phyloP scores from a whole-genome alignment of 352 stramenopile species.

The Globisporangium canariense region DNA sequence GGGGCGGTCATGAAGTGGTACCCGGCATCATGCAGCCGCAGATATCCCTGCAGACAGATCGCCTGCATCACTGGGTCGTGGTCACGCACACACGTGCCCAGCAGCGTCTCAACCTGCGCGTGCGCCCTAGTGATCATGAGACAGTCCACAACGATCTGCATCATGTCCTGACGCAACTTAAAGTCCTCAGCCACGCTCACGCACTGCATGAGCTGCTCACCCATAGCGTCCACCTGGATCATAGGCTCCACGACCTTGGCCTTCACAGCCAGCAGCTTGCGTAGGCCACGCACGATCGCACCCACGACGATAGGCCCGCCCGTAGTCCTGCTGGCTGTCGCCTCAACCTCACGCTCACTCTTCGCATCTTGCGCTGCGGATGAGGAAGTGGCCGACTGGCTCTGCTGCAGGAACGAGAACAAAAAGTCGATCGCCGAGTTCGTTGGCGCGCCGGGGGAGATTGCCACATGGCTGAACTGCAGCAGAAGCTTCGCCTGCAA shows the following conservation, averaged over 20 bases:
- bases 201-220: conserved; percentile 74
- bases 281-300: conserved; percentile 61
- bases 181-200: conserved; percentile 73
- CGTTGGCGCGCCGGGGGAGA: conserved; percentile 41
- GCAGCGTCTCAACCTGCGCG: conserved; percentile 35
- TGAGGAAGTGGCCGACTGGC: conserved; percentile 28
- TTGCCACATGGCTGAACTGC: conserved; percentile 45
- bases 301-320: conserved; percentile 51
- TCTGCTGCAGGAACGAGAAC: conserved; percentile 75
- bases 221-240: conserved; percentile 79
- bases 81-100: conserved; percentile 48
- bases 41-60: conserved; percentile 52
- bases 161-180: conserved; percentile 70
- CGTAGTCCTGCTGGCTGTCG: conserved; percentile 19
- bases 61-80: conserved; percentile 55
- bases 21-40: conserved; percentile 42
- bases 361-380: conserved; percentile 15
- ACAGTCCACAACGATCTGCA: conserved; percentile 71
- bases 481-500: conserved; percentile 62
- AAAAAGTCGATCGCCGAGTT: conserved; percentile 73
- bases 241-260: conserved; percentile 66
- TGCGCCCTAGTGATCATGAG: conserved; percentile 40
- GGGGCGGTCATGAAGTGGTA: conserved; percentile 16
- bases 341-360: conserved; percentile 8
- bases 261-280: conserved; percentile 56